phyloP scores from a whole-genome alignment of 2,329 filamentous ascomycete genomes.

The Aspergillus brunneoviolaceus region DNA sequence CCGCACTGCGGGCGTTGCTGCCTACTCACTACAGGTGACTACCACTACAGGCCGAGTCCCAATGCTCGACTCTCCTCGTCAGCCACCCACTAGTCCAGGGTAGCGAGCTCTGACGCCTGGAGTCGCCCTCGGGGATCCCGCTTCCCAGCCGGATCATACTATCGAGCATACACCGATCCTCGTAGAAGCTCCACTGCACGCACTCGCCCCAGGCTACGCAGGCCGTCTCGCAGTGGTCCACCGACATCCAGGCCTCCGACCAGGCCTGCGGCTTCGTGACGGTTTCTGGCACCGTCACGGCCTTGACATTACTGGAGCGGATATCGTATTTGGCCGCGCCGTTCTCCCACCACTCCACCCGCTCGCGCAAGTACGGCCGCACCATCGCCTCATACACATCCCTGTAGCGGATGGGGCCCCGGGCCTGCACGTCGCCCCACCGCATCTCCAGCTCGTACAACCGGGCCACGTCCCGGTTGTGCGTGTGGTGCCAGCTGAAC shows the following conservation, averaged over 20 bases:
- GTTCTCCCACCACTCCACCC: conserved; percentile 29
- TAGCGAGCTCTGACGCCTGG: conserved; percentile 24
- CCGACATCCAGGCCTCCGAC: conserved; percentile 25
- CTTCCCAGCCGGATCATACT: conserved; percentile 24
- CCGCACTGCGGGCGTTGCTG: not conserved
- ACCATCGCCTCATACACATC: conserved; percentile 27
- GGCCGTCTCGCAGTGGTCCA: conserved; percentile 26
- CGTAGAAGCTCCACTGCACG: conserved; percentile 30
- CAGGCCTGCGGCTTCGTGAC: conserved; percentile 16
- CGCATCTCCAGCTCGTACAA: conserved; percentile 24
- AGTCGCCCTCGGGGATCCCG: conserved; percentile 23
- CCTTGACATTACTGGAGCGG: conserved; percentile 18
- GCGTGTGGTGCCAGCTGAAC: conserved; percentile 28
- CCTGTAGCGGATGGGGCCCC: conserved; percentile 22
- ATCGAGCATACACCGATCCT: conserved; percentile 29
- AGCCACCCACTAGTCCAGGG: conserved; percentile 29
- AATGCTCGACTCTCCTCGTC: not conserved
- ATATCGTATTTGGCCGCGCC: conserved; percentile 25
- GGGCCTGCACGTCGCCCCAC: conserved; percentile 24
- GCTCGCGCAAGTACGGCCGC: conserved; percentile 20
- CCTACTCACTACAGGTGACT: not conserved
- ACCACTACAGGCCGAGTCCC: not conserved
- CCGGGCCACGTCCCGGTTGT: conserved; percentile 25
- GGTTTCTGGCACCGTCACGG: conserved; percentile 15
- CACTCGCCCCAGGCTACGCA: conserved; percentile 26